A percentile compares a stretch with the other conserved stretches of the same genome.
Conservation (phyloP, 352 stramenopile species). For the Phytopythium mirpurense region DNA sequence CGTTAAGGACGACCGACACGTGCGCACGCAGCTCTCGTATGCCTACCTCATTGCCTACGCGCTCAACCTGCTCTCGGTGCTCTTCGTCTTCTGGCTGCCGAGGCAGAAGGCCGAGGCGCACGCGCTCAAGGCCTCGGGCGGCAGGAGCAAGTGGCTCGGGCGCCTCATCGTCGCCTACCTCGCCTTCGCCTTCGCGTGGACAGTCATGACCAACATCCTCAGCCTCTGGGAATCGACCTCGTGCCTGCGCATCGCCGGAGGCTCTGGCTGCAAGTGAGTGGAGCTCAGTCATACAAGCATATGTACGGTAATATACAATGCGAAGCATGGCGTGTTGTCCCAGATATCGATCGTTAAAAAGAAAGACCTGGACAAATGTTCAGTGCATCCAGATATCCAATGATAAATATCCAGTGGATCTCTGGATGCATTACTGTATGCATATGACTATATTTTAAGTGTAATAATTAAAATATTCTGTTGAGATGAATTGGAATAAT, state of each 20-base stretch:
- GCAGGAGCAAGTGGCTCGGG: conserved; percentile 32
- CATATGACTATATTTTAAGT: no score
- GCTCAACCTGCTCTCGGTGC: conserved; percentile 27
- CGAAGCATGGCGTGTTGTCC: no score
- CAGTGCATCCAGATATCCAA: no score
- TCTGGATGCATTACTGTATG: no score
- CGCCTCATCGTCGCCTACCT: conserved; percentile 25
- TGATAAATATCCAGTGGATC: no score
- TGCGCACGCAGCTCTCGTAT: conserved; percentile 31
- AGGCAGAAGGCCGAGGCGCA: conserved; percentile 40
- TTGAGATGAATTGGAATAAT: no score
- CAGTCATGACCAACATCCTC: conserved; percentile 50
- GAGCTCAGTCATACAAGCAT: no score
- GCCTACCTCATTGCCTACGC: conserved; percentile 31
- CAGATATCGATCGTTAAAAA: no score
- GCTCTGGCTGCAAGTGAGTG: conserved; percentile 21
- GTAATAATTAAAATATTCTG: no score
- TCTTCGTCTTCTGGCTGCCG: conserved; percentile 35
- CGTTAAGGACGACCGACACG: conserved; percentile 23
- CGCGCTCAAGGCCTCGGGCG: conserved; percentile 26
- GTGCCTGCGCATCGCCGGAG: conserved; percentile 37
- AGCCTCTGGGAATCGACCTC: conserved; percentile 38
- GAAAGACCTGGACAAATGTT: no score
- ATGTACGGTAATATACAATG: no score
- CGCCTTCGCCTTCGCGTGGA: conserved; percentile 37